phyloP scores from a whole-genome alignment of 495 filamentous ascomycete species.

The Xylona heveae region DNA sequence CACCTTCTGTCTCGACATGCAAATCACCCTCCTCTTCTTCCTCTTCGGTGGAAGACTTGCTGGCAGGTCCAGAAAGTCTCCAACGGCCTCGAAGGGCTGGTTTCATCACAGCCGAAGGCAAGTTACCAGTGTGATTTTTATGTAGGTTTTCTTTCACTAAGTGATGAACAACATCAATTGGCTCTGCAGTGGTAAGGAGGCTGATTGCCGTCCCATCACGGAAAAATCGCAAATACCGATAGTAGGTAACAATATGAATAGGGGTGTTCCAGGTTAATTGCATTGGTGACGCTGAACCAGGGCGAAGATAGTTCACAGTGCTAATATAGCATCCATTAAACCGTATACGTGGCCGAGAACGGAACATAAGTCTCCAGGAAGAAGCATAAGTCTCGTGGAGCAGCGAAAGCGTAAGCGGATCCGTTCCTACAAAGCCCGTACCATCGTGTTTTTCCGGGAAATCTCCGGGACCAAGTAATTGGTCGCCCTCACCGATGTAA shows the following conservation, averaged over 20 bases:
- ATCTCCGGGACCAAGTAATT: conserved; percentile 6
- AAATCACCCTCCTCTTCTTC: conserved; percentile 40
- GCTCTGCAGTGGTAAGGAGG: conserved; percentile 59
- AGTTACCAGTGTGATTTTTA: conserved; percentile 12
- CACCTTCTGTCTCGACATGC: conserved; percentile 72
- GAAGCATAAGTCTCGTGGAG: conserved; percentile 18
- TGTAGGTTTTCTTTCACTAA: conserved; percentile 20
- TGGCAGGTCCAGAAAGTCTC: conserved; percentile 25
- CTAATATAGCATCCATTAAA: conserved; percentile 92
- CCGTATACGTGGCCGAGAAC: conserved; percentile 60
- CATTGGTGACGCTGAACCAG: conserved; percentile 40
- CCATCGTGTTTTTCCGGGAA: no score
- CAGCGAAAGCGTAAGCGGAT: conserved; percentile 13
- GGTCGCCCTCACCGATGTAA: conserved; percentile 12
- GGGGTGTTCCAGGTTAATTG: conserved; percentile 54
- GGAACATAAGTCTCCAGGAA: conserved; percentile 47
- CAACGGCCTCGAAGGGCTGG: conserved; percentile 38
- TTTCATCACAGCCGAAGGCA: conserved; percentile 28
- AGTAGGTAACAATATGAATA: conserved; percentile 93
- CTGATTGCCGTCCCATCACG: conserved; percentile 67
- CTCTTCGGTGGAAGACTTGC: conserved; percentile 4
- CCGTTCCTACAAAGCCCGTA: conserved; percentile 6
- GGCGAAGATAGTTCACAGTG: conserved; percentile 83
- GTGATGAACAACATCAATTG: conserved; percentile 39
- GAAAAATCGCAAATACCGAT: conserved; percentile 88